Base-by-base conservation (phyloP, 495 filamentous ascomycete species). In the Penicillium maclennaniae region DNA sequence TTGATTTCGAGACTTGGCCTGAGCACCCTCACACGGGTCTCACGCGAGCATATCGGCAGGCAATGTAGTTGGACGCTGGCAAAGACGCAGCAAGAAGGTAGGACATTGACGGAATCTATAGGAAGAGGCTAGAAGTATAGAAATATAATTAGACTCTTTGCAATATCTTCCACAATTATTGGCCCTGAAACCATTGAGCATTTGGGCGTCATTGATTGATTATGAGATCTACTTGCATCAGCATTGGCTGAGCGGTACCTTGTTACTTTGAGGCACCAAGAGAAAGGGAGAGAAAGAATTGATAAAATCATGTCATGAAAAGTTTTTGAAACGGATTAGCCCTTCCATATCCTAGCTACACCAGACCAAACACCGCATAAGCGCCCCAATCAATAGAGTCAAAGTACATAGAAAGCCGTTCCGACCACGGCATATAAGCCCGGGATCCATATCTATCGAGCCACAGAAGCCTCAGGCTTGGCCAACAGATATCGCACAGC, bases 401-500 rank as follows among this genome's bases (percentile, higher is more conserved):
- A 50, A 52, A 57, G 42, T 25, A 54, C 46, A 55, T 51, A 47
- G 45, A 47, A 49, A 51, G 14, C 40, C 43, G 45, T 46, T 47
- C 39, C 25, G n/a, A 47, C 28, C 54, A 31, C 38, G 31, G 34
- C 31, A 53, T 28, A 47, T 19, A 49, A 40, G 25, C 31, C 27
- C 17, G 10, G 20, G 43, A 43, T 4, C 41, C 40, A 36, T 41
- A 38, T 44, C 44, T 60, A 68, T 48, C 68, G 62, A 37, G 61
- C 63, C 62, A 56, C 55, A 6, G 56, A 55, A 26, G 68, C 66
- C 45, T 77, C 74, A 8, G 74, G 74, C 55, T 72, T 75, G 4
- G 72, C 75, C 44, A 78, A 64, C 72, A 75, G 74, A 34, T 78
- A 78, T 10, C 75, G 69, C 38, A 78, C 73, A 15, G 75, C 75